A percentile compares a stretch with the other conserved stretches of the same genome.
These are phyloP conservation scores for Vitellaria paradoxa DNA, from an alignment of 179 eudicot species.

Conservation along the genomic window DNA sequence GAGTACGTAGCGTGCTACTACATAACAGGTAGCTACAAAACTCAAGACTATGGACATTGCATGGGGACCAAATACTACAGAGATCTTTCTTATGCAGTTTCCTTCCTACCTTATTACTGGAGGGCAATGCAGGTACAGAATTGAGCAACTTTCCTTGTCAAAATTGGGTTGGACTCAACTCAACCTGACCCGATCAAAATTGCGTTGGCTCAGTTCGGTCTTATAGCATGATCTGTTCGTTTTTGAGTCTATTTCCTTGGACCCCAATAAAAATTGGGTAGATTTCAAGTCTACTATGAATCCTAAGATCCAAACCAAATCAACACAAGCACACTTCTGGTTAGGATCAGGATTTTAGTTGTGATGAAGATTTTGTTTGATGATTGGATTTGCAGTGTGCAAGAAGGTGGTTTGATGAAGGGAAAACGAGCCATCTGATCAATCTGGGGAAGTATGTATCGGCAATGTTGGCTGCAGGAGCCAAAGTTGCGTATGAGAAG, in stretches of 20 bases:
- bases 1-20: slow-evolving; percentile 86
- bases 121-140: slow-evolving; percentile 89
- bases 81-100: slow-evolving; percentile 88
- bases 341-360: not conserved
- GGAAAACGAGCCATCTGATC: slow-evolving; percentile 67
- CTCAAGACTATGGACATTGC: slow-evolving; percentile 87
- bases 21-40: slow-evolving; percentile 85
- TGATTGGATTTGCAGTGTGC: slow-evolving; percentile 57
- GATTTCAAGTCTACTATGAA: no score
- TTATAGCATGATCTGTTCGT: no score
- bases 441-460: slow-evolving; percentile 94
- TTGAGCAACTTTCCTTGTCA: not conserved
- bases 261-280: no score
- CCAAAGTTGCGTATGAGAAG: slow-evolving; percentile 86
- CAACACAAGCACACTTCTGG: no score
- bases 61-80: slow-evolving; percentile 53
- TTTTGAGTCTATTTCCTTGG: no score
- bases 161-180: not conserved
- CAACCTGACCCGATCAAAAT: no score
- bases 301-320: no score
- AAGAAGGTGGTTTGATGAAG: slow-evolving; percentile 98
- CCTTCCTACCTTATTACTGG: slow-evolving; percentile 96
- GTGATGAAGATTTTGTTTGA: not conserved
- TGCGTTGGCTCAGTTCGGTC: no score
- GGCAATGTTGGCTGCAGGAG: slow-evolving; percentile 97